These are phyloP conservation scores for Nevesoporus exiguus DNA, from an alignment of 768 basidiomycete genomes.

Conservation along the genomic window DNA sequence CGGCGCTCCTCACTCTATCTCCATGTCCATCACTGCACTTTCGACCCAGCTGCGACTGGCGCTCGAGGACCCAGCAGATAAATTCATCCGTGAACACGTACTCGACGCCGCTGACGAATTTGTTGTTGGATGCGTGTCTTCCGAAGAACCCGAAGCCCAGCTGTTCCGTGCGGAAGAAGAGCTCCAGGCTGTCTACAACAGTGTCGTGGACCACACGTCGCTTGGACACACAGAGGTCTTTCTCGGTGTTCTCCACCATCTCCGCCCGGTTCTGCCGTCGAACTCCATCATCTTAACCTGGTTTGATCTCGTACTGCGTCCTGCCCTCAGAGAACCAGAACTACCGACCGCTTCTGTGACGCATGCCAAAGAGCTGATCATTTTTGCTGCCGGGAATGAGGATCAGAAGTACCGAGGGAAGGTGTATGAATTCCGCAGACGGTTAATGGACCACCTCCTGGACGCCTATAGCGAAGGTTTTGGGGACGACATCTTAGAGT, in stretches of 20 bases:
- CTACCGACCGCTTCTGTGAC: constrained; percentile 54
- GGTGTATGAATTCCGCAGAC: constrained; percentile 62
- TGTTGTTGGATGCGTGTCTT: constrained; percentile 46
- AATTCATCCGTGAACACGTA: constrained; percentile 46
- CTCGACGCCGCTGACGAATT: constrained; percentile 53
- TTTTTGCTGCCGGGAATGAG: constrained; percentile 52
- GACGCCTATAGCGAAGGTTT: constrained; percentile 77
- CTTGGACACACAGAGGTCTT: constrained; percentile 63
- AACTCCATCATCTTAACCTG: constrained; percentile 70
- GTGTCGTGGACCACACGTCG: constrained; percentile 61
- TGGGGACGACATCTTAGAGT: constrained; percentile 69
- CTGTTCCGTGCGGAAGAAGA: constrained; percentile 60
- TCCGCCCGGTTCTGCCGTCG: constrained; percentile 58
- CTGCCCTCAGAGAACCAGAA: constrained; percentile 71
- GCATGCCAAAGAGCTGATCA: constrained; percentile 70
- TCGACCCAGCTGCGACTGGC: constrained; percentile 54
- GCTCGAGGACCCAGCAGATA: constrained; percentile 53
- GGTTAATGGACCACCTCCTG: constrained; percentile 68
- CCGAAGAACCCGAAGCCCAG: constrained; percentile 42
- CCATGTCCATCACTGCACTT: constrained; percentile 39
- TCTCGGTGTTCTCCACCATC: constrained; percentile 59
- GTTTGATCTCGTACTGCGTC: constrained; percentile 79
- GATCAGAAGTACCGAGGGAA: constrained; percentile 46
- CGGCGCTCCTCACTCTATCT: background rate
- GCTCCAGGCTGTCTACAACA: constrained; percentile 58